A percentile compares a stretch with the other conserved stretches of the same genome.
Evolutionary conservation across 2,329 filamentous ascomycete genomes (phyloP).

Genomic region (Cytospora chrysosperma): DNA sequence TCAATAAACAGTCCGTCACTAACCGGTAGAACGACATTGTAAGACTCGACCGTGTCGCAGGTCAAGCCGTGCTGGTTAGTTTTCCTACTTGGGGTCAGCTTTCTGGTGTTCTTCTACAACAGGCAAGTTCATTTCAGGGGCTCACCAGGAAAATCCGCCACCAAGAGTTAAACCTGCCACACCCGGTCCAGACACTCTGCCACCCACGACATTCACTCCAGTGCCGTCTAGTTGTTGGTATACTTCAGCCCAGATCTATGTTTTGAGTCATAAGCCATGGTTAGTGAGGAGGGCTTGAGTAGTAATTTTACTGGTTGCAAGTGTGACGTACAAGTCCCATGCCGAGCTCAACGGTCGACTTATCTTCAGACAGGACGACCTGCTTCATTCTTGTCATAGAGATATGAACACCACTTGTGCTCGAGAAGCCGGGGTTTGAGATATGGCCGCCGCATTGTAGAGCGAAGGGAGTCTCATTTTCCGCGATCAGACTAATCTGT

Average conservation of each 20-base stretch:
- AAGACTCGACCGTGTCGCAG: slow-evolving; percentile 28
- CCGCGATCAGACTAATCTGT: slow-evolving; percentile 26
- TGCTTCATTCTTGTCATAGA: slow-evolving; percentile 27
- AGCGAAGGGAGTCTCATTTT: slow-evolving; percentile 28
- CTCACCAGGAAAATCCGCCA: slow-evolving; percentile 31
- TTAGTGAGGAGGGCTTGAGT: background rate
- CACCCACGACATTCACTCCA: slow-evolving; percentile 31
- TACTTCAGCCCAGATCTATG: slow-evolving; percentile 28
- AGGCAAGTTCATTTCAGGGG: background rate
- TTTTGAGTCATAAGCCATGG: too few species aligned
- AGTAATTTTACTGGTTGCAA: background rate
- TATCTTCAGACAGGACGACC: slow-evolving; percentile 26
- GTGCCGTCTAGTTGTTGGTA: slow-evolving; percentile 25
- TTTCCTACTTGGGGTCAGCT: slow-evolving; percentile 25
- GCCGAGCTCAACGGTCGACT: slow-evolving; percentile 27
- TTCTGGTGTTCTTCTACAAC: background rate
- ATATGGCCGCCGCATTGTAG: slow-evolving; percentile 30
- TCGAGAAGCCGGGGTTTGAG: slow-evolving; percentile 31
- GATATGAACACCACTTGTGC: slow-evolving; percentile 30
- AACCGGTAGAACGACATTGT: slow-evolving; percentile 30
- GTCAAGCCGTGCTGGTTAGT: slow-evolving; percentile 32
- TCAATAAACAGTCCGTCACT: background rate
- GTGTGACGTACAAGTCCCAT: slow-evolving; percentile 25
- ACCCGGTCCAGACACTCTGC: slow-evolving; percentile 29
- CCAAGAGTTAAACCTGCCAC: slow-evolving; percentile 31